Evolutionary conservation across 495 filamentous ascomycete species (phyloP), one percentile per base, ranked within the genome.

Genomic region (Saxophila tyrrhenica): DNA sequence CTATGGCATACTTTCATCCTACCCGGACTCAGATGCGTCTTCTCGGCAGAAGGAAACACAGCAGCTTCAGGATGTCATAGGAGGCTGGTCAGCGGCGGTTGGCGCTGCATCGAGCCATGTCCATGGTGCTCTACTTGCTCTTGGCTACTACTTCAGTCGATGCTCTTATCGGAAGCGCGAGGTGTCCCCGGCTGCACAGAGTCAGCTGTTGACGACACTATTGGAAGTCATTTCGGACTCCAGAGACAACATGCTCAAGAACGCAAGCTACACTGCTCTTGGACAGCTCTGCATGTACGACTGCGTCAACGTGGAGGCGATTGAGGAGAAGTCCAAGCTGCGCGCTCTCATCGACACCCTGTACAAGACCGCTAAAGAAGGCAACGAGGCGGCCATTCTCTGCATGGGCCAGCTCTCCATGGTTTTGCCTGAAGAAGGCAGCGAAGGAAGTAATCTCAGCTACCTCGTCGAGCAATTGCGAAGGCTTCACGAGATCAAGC

Each of bases 1-100:
- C 0, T 83, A 91, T 57, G 92, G 92, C 2, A 80, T 96, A 22
- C 69, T 97, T 1, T 81, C 78, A 2, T 83, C 87, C 1, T 82
- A 89, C 60, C 72, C 75, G 20, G 60, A 71, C 50, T 73, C 73
- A 22, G 17, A 67, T 10, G 62, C 69, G 16, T 53, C 53, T 2
- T 51, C 67, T 3, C 54, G 80, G 16, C 53, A 59, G 8, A 64
- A 60, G n/a, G 70, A 78, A 23, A 58, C 78, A 3, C 39, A 59
- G 0, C 62, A 70, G 10, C 65, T 82, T 25, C 61, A 70, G 17
- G 56, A 59, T 24, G 72, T 68, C 16, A 63, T 75, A 1, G 52
- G 67, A 25, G 56, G 60, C 11, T 85, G 83, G 81, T 68, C 71
- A 10, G 66, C 68, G 21, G 79, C 83, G 15, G 69, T 84, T 44